Conservation (phyloP, 345 rosid genomes). For the Boechera divaricarpa region DNA sequence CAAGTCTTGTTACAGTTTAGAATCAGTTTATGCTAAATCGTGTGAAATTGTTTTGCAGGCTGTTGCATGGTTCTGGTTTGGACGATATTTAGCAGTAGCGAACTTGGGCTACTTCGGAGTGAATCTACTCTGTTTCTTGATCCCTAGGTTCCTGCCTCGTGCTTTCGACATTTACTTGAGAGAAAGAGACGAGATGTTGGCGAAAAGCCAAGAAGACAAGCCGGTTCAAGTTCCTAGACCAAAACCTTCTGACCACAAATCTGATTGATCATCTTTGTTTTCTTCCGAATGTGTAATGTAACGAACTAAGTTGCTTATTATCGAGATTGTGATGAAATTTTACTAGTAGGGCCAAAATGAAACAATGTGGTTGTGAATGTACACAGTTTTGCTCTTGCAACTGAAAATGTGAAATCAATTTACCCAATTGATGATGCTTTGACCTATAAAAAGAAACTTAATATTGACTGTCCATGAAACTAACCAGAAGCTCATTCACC, state of each 20-base stretch:
- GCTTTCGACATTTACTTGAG: constrained; percentile 75
- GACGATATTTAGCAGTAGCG: constrained; percentile 63
- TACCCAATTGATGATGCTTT: background rate
- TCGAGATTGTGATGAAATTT: background rate
- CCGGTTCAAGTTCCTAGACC: constrained; percentile 44
- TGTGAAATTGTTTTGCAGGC: constrained; percentile 52
- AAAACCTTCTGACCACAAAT: constrained; percentile 51
- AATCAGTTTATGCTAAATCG: constrained; percentile 26
- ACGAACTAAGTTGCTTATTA: constrained; percentile 13
- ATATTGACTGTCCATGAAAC: constrained; percentile 86
- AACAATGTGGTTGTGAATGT: constrained; percentile 35
- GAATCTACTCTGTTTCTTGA: constrained; percentile 76
- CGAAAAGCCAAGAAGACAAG: constrained; percentile 67
- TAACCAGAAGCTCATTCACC: constrained; percentile 81
- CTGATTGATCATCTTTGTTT: constrained; percentile 48
- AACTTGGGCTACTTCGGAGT: constrained; percentile 69
- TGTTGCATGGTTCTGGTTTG: constrained; percentile 78
- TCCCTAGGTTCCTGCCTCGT: constrained; percentile 80
- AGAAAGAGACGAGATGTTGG: constrained; percentile 60
- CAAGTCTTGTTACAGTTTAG: background rate
- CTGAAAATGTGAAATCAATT: background rate
- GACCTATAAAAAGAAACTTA: constrained; percentile 24
- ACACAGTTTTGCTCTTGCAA: background rate
- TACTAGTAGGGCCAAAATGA: background rate
- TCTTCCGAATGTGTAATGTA: constrained; percentile 20